These are phyloP conservation scores for Suillus fuscotomentosus DNA, from an alignment of 768 basidiomycete genomes.

Conservation along the genomic window DNA sequence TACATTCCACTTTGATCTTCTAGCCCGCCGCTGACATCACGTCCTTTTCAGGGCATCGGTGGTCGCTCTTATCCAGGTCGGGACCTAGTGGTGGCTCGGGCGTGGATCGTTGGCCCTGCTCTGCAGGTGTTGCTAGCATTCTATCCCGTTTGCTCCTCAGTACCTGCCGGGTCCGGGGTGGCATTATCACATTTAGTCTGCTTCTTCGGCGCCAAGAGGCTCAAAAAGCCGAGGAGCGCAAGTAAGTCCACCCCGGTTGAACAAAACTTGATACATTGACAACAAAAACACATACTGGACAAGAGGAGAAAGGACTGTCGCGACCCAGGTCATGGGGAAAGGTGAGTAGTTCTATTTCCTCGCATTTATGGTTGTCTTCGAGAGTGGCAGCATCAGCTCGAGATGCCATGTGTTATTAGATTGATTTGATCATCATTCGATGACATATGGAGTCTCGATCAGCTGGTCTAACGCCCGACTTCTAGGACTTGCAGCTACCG, in stretches of 20 bases:
- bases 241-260: not conserved
- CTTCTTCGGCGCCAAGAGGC: not conserved
- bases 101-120: not conserved
- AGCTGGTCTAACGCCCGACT: not conserved
- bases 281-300: not conserved
- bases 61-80: not conserved
- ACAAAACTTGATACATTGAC: not conserved
- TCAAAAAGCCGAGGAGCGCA: not conserved
- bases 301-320: not conserved
- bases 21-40: not conserved
- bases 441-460: not conserved
- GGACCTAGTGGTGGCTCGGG: not conserved
- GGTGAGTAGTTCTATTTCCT: not conserved
- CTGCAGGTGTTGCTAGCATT: not conserved
- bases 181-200: not conserved
- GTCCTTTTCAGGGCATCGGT: not conserved
- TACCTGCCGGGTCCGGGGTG: not conserved
- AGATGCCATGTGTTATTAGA: not conserved
- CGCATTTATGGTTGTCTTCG: not conserved
- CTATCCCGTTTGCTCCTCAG: not conserved
- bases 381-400: not conserved
- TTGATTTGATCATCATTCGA: not conserved
- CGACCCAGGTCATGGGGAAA: not conserved
- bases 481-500: not conserved
- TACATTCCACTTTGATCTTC: not conserved